phyloP scores from a whole-genome alignment of 768 basidiomycete genomes.

The Tylopilus rubrobrunneus region DNA sequence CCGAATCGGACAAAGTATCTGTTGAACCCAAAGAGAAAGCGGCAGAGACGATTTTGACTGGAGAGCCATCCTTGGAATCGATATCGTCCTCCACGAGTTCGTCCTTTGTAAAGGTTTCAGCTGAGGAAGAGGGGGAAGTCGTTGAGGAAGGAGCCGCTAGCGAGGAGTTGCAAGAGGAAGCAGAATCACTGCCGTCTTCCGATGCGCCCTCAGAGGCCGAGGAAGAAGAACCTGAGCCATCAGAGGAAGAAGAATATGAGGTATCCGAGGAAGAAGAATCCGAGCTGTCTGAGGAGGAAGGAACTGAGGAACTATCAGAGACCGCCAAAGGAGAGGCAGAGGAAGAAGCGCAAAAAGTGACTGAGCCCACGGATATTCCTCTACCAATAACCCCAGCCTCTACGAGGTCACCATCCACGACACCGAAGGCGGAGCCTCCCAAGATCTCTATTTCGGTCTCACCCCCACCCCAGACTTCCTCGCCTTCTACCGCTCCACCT shows the following conservation, averaged over 20 bases:
- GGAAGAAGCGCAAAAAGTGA: constrained; percentile 10
- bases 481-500: constrained; percentile 13
- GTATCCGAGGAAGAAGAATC: constrained; percentile 15
- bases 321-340: constrained; percentile 18
- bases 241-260: constrained; percentile 8
- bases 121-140: constrained; percentile 26
- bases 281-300: not conserved
- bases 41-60: constrained; percentile 2
- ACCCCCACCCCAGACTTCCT: constrained; percentile 27
- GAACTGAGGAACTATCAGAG: not conserved
- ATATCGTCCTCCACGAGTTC: constrained; percentile 42
- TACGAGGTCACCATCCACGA: constrained; percentile 53
- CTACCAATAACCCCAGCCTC: constrained; percentile 32
- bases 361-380: constrained; percentile 23
- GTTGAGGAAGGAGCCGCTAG: constrained; percentile 12
- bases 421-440: constrained; percentile 53
- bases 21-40: constrained; percentile 7
- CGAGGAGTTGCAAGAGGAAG: constrained; percentile 33
- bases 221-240: constrained; percentile 7
- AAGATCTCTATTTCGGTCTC: constrained; percentile 35
- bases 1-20: not conserved
- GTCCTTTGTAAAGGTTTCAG: constrained; percentile 46
- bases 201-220: not conserved
- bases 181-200: not conserved
- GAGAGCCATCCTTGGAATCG: constrained; percentile 25